Evolutionary conservation across 371 early-diverging fungal genomes (phyloP), one percentile per base, ranked within the genome.

Genomic region (Mortierella sp.): DNA sequence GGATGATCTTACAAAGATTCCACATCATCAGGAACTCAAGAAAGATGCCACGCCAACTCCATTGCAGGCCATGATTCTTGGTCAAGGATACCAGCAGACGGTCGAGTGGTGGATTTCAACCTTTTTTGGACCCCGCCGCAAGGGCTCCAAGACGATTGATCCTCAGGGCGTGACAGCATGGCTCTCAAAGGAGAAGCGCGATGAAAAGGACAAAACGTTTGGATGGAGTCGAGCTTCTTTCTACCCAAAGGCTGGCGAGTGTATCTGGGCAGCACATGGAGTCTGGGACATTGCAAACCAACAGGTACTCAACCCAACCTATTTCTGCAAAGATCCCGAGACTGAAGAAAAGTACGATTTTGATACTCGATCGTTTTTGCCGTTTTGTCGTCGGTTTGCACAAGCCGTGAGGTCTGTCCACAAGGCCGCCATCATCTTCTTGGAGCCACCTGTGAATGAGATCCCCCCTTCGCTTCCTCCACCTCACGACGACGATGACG

Each of bases 251-350:
- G 75, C 70, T 6, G 84, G 77, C 11, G 85, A 86, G 7, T 93
- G 93, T 82, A 86, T 92, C 19, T 93, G 93, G 93, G 86, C 83
- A 0, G 60, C 62, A 1, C 91, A 93, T 74, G 90, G 90, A 26
- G 87, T 93, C 0, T 93, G 91, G 91, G 87, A 90, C 44, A 65
- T 72, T 15, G n/a, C 60, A 2, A 70, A 77, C 0, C 64, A 80
- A 19, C 63, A 79, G 16, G 64, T 83, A 5, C 50, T 88, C 5
- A 19, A 68, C 25, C 82, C 85, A 1, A 73, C 88, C 25, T 94
- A 94, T 66, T 94, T 94, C 70, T 61, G 64, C 29, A 70, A 66
- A 7, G 64, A 89, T 53, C 90, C 90, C 0, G 57, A 45, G 18
- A 84, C 88, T 7, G 83, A 82, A 7, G 64, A 80, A 2, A 72